Evolutionary conservation across 2,329 filamentous ascomycete genomes (phyloP).

Genomic region (Beauveria sp.): DNA sequence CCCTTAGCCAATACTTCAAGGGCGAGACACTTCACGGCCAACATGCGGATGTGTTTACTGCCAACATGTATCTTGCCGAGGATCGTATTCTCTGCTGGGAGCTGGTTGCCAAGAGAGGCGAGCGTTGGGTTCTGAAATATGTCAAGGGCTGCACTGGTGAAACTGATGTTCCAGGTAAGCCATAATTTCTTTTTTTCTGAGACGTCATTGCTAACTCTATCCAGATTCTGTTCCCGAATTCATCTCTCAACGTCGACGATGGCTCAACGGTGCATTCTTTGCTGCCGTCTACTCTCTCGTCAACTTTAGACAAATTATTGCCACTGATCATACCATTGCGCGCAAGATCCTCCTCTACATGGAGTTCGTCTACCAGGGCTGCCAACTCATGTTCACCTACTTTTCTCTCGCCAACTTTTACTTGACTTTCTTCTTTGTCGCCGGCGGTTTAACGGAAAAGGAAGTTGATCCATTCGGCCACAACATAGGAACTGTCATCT

Average conservation of each 20-base stretch:
- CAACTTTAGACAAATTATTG: constrained; percentile 89
- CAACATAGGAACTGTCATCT: constrained; percentile 75
- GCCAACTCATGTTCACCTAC: constrained; percentile 90
- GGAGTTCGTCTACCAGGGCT: constrained; percentile 91
- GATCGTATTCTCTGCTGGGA: constrained; percentile 92
- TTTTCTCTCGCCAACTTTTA: constrained; percentile 99
- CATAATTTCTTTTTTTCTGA: neutral
- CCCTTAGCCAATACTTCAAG: constrained; percentile 97
- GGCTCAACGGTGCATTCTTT: constrained; percentile 98
- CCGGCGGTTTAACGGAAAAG: constrained; percentile 75
- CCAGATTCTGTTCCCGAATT: constrained; percentile 89
- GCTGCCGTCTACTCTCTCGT: constrained; percentile 95
- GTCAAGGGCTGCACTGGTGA: constrained; percentile 95
- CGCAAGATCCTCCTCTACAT: constrained; percentile 89
- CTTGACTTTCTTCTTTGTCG: constrained; percentile 96
- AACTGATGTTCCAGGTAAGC: constrained; percentile 90
- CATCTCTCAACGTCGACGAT: constrained; percentile 89
- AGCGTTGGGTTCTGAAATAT: constrained; percentile 96
- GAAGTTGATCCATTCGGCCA: constrained; percentile 86
- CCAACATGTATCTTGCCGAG: constrained; percentile 90
- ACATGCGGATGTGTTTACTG: constrained; percentile 93
- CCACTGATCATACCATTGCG: constrained; percentile 80
- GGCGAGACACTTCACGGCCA: constrained; percentile 94
- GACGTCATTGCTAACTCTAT: neutral
- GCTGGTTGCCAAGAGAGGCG: constrained; percentile 86